Evolutionary conservation across 257 asterid species (phyloP), one percentile per base, ranked within the genome.

Genomic region (Fraxinus pennsylvanica): DNA sequence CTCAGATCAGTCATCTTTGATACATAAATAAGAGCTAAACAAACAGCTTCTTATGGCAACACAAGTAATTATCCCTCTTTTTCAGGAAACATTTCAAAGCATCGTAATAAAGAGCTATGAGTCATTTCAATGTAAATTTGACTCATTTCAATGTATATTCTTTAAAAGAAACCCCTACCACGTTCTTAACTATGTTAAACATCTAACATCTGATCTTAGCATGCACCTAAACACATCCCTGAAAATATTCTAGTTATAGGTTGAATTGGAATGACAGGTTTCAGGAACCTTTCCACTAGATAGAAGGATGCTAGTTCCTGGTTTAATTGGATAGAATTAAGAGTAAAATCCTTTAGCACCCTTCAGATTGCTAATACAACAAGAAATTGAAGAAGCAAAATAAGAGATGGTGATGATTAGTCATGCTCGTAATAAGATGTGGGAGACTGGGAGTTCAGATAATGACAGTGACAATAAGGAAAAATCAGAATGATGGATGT

Each of bases 401-500:
- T 59, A 59, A 59, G 14, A 21, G 13, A 59, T 59, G 67, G 15
- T 69, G 74, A 83, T 52, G 50, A 52, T 22, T 68, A 63, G 22
- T 25, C 52, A 32, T 63, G 71, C 77, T 66, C 68, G 29, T 63
- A 59, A 45, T 54, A 59, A 45, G 35, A 35, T 71, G 69, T 13
- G 67, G 72, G 27, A 25, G 65, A 3, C 7, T 13, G 67, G 72
- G 27, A 25, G 65, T 3, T 4, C 19, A 27, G 19, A 61, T 0
- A 6, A 63, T 72, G 76, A 76, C 39, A 80, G 76, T 52, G 59
- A 63, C 33, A 63, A 63, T 10, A 63, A 57, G 72, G 68, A 76
- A 68, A 84, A 80, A 78, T 68, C 82, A 84, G 79, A 77, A 77
- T 78, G 76, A 80, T 65, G 89, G 79, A 73, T 43, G 74, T 47